phyloP scores from a whole-genome alignment of 768 basidiomycete species.

The Tricholoma saponaceum region DNA sequence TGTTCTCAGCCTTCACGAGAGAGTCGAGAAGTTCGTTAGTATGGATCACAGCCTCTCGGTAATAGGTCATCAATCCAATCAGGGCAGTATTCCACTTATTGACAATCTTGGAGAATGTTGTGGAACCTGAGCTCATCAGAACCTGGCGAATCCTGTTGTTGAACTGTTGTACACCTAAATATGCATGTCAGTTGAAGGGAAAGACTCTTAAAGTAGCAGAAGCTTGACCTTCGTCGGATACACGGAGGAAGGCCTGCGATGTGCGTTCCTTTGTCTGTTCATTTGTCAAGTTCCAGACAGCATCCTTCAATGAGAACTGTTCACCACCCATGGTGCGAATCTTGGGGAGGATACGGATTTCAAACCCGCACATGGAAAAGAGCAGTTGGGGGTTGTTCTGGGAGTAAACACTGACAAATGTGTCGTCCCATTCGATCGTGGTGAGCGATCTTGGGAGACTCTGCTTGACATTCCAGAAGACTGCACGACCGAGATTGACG shows the following conservation, averaged over 20 bases:
- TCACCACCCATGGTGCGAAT: slow-evolving; percentile 93
- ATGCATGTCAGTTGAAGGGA: slow-evolving; percentile 5
- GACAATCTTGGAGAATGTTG: slow-evolving; percentile 98
- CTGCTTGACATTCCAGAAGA: slow-evolving; percentile 99
- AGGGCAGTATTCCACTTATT: slow-evolving; percentile 98
- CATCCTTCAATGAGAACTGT: slow-evolving; percentile 94
- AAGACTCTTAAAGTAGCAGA: not conserved
- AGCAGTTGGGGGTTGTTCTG: slow-evolving; percentile 96
- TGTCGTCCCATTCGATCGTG: slow-evolving; percentile 99
- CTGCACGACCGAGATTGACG: slow-evolving; percentile 95
- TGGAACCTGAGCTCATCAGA: slow-evolving; percentile 97
- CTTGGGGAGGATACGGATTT: slow-evolving; percentile 96
- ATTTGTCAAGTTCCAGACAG: slow-evolving; percentile 96
- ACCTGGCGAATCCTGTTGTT: slow-evolving; percentile 97
- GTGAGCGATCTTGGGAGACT: slow-evolving; percentile 92
- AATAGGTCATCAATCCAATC: slow-evolving; percentile 97
- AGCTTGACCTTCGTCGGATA: slow-evolving; percentile 84
- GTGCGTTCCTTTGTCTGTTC: slow-evolving; percentile 97
- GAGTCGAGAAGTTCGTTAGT: slow-evolving; percentile 95
- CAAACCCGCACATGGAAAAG: slow-evolving; percentile 99
- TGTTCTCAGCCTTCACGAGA: slow-evolving; percentile 98
- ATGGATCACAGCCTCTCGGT: slow-evolving; percentile 96
- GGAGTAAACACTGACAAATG: slow-evolving; percentile 95
- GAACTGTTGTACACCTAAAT: slow-evolving; percentile 84
- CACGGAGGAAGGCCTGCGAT: slow-evolving; percentile 95